These are phyloP conservation scores for Medicago lupulina DNA, from an alignment of 306 rosid genomes.

Conservation along the genomic window DNA sequence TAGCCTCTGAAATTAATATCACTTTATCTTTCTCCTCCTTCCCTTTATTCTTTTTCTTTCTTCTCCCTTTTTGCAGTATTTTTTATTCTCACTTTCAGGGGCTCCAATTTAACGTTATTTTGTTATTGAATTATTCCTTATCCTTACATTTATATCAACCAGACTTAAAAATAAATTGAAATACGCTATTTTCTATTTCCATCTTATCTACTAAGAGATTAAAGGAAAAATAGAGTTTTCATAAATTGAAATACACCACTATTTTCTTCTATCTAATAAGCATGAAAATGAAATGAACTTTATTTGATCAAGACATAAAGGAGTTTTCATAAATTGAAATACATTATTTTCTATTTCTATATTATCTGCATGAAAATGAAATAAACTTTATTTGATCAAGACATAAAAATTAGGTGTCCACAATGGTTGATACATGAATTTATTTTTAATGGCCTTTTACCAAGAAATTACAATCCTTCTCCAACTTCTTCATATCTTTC, in stretches of 20 bases:
- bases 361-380: constrained; percentile 17
- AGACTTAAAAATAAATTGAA: no score
- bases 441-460: constrained; percentile 26
- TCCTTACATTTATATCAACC: no score
- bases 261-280: background rate
- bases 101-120: no score
- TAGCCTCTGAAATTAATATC: no score
- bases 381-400: constrained; percentile 15
- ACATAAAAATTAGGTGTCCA: constrained; percentile 7
- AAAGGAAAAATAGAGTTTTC: no score
- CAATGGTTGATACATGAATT: constrained; percentile 18
- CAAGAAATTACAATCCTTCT: constrained; percentile 35
- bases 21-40: no score
- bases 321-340: background rate
- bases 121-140: no score
- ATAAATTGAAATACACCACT: background rate
- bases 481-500: constrained; percentile 33
- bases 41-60: no score
- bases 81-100: no score
- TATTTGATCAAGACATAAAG: constrained; percentile 21
- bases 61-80: no score
- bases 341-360: background rate
- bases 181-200: background rate
- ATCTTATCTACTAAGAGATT: background rate
- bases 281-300: constrained; percentile 22